Evolutionary conservation across 2,329 filamentous ascomycete species (phyloP).

Genomic region (Talaromyces islandicus): DNA sequence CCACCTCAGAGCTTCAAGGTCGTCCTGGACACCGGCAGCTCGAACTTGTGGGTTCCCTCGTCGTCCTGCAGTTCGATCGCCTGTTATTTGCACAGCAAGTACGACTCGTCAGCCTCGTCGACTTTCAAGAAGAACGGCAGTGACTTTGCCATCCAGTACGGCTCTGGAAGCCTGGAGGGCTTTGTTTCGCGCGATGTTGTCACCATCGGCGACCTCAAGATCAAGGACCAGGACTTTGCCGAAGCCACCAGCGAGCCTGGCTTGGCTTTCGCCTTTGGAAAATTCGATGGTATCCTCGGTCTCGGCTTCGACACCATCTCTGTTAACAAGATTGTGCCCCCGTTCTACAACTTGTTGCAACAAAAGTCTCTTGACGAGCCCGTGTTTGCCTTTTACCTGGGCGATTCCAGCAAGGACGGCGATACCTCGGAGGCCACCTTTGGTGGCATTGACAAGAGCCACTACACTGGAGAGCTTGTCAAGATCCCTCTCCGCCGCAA

Average conservation of each 20-base stretch:
- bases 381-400: constrained; percentile 95
- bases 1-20: constrained; percentile 97
- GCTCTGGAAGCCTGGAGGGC: constrained; percentile 87
- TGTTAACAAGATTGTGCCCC: constrained; percentile 91
- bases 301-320: constrained; percentile 93
- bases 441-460: constrained; percentile 76
- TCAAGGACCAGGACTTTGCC: constrained; percentile 89
- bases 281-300: constrained; percentile 94
- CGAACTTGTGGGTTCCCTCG: constrained; percentile 97
- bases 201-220: constrained; percentile 78
- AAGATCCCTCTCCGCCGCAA: constrained; percentile 95
- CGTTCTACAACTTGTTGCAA: constrained; percentile 93
- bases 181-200: constrained; percentile 88
- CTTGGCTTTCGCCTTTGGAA: constrained; percentile 93
- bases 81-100: constrained; percentile 95
- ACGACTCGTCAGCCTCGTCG: constrained; percentile 82
- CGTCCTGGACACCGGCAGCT: constrained; percentile 95
- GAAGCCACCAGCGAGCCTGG: constrained; percentile 95
- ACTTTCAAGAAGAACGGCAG: constrained; percentile 93
- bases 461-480: constrained; percentile 79
- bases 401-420: constrained; percentile 62
- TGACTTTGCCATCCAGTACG: constrained; percentile 88
- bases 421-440: constrained; percentile 83
- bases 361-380: constrained; percentile 85
- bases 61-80: constrained; percentile 87